A percentile compares a stretch with the other conserved stretches of the same genome.
These are phyloP conservation scores for Aspergillus aculeatus DNA, from an alignment of 2,329 filamentous ascomycete genomes.

Conservation along the genomic window DNA sequence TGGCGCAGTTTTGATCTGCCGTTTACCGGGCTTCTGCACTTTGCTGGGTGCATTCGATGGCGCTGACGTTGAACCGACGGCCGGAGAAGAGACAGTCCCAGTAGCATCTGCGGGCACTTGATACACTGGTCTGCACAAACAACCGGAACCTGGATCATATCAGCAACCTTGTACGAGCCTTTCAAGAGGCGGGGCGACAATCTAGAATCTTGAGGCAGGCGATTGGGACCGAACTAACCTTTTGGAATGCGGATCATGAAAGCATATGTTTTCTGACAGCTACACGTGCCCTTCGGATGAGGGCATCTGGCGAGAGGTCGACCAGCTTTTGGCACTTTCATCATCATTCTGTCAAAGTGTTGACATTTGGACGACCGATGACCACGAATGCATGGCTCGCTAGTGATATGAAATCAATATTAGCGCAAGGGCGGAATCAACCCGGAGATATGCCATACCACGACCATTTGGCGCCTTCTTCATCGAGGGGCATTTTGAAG, in stretches of 20 bases:
- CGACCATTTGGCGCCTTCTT: conserved; percentile 47
- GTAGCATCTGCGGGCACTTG: conserved; percentile 32
- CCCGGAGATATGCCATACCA: conserved; percentile 33
- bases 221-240: conserved; percentile 29
- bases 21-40: conserved; percentile 36
- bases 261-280: conserved; percentile 42
- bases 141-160: conserved; percentile 34
- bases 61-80: conserved; percentile 14
- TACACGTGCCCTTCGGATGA: conserved; percentile 45
- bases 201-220: not conserved
- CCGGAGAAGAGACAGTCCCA: conserved; percentile 19
- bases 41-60: conserved; percentile 31
- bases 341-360: conserved; percentile 50
- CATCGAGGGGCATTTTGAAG: conserved; percentile 43
- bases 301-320: conserved; percentile 49
- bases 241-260: conserved; percentile 48
- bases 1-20: conserved; percentile 35
- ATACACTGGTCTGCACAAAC: conserved; percentile 44
- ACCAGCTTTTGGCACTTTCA: conserved; percentile 51
- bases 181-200: not conserved
- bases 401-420: conserved; percentile 16
- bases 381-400: conserved; percentile 50
- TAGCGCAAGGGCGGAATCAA: not conserved
- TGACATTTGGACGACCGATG: conserved; percentile 52
- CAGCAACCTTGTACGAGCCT: not conserved